Base-by-base conservation (phyloP, 116 monocot genomes). In the Papilionanthe hybrid region DNA sequence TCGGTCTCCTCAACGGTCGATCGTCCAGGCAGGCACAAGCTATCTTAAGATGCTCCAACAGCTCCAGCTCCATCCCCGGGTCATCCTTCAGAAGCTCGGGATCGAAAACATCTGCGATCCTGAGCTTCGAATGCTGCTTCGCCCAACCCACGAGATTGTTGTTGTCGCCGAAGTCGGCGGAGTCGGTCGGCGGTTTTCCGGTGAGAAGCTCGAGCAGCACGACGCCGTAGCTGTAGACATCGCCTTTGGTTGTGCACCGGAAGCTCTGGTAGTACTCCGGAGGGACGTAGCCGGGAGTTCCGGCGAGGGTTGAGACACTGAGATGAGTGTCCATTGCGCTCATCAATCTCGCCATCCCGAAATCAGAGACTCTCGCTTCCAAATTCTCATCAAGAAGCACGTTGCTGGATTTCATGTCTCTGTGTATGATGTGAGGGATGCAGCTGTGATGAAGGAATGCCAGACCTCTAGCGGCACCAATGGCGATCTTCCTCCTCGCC, bases 361-460 rank as follows among this genome's bases (percentile, higher is more conserved):
- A 94, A 78, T 94, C 94, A 3, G 94, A 89, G 42, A 94, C 94
- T 44, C 90, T 80, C 7, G 94, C 94, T 50, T 94, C 94, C 11
- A 90, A 75, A 22, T 85, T 87, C 53, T 86, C 89, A 57, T 94
- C 94, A 2, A 94, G 72, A 2, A 94, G 86, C 6, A 94, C 94
- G 25, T 94, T 94, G 88, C 94, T 95, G 49, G 92, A 95, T 60
- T 95, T 95, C 94, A 95, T 95, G 72, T 95, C 94, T 42, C 94
- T 37, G 84, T 95, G 94, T 22, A 95, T 95, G 78, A 95, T 92
- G 80, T 95, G 92, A 27, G 94, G 94, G 73, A 83, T 79, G 90
- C 94, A 95, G 84, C 79, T 95, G 81, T 94, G 94, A 83, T 94
- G 94, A 42, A 95, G 90, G 81, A 89, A 95, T 42, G 89, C 88